Percentiles rank a stretch among this genome's conserved stretches.
Conservation (phyloP, 2,329 filamentous ascomycete species). For the Davidsoniella eucalypti region DNA sequence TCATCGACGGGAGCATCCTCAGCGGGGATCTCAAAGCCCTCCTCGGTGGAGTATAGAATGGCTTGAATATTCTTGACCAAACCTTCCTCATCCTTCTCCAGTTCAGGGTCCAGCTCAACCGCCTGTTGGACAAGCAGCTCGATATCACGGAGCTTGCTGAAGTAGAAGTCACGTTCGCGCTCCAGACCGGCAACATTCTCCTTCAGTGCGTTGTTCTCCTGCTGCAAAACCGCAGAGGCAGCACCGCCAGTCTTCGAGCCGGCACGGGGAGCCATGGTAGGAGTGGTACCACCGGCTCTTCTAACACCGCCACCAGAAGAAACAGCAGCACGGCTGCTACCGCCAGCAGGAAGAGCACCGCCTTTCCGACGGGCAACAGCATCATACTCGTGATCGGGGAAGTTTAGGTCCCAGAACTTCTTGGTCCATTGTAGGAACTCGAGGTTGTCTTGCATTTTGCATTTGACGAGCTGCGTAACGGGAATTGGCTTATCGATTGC, state of each 20-base stretch:
- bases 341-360: conserved; percentile 39
- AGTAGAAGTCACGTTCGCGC: conserved; percentile 96
- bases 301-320: conserved; percentile 32
- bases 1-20: conserved; percentile 57
- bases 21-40: conserved; percentile 76
- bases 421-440: conserved; percentile 98
- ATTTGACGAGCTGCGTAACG: conserved; percentile 80
- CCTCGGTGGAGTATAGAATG: conserved; percentile 94
- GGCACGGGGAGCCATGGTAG: conserved; percentile 30
- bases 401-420: conserved; percentile 95
- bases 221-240: conserved; percentile 51
- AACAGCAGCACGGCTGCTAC: conserved; percentile 31
- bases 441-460: conserved; percentile 99
- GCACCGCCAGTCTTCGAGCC: conserved; percentile 30
- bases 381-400: conserved; percentile 93
- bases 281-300: conserved; percentile 42
- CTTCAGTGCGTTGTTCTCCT: conserved; percentile 79
- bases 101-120: conserved; percentile 77
- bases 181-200: conserved; percentile 91
- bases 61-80: conserved; percentile 91
- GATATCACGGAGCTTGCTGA: conserved; percentile 94
- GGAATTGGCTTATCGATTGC: conserved; percentile 78
- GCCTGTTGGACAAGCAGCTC: conserved; percentile 87
- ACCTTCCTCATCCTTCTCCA: conserved; percentile 86
- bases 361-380: conserved; percentile 73